Percentiles rank a stretch among this genome's conserved stretches.
phyloP scores from a whole-genome alignment of 78 protist species.

The Emiliania huxleyi region DNA sequence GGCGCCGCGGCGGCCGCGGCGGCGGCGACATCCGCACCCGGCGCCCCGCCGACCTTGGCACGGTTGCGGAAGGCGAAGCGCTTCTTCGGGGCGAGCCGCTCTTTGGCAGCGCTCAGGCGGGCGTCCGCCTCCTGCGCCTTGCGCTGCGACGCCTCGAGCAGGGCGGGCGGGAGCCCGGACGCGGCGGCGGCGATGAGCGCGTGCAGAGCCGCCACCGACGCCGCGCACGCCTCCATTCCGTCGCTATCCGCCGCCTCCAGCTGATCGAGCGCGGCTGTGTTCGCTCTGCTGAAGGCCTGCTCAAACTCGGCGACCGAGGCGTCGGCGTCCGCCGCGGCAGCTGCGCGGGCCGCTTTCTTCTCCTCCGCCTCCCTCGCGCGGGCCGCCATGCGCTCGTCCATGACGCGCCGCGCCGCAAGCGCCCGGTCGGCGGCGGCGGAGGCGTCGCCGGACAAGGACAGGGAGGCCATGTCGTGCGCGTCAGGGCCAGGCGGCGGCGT shows the following conservation, averaged over 20 bases:
- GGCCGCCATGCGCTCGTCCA: neutral
- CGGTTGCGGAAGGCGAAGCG: neutral
- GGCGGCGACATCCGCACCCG: neutral
- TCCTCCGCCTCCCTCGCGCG: neutral
- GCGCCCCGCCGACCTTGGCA: neutral
- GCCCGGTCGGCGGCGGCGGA: neutral
- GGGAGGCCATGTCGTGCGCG: too few relatives aligned
- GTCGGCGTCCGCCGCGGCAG: too few relatives aligned
- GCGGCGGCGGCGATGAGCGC: neutral
- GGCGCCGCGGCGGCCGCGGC: neutral
- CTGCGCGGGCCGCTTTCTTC: neutral
- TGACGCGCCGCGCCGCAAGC: neutral
- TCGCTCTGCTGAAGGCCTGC: too few relatives aligned
- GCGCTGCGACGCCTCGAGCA: neutral
- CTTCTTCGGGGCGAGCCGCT: slow-evolving; percentile 3
- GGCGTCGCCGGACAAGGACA: too few relatives aligned
- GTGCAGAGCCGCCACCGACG: neutral
- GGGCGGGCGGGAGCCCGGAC: neutral
- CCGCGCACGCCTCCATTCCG: neutral
- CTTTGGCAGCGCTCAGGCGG: neutral
- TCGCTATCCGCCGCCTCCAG: neutral
- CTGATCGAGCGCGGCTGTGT: too few relatives aligned
- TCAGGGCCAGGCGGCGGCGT: too few relatives aligned
- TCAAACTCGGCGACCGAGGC: neutral
- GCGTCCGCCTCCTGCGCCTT: neutral